Base-by-base conservation (phyloP, 768 basidiomycete genomes). In the Rubroboletus satanas region DNA sequence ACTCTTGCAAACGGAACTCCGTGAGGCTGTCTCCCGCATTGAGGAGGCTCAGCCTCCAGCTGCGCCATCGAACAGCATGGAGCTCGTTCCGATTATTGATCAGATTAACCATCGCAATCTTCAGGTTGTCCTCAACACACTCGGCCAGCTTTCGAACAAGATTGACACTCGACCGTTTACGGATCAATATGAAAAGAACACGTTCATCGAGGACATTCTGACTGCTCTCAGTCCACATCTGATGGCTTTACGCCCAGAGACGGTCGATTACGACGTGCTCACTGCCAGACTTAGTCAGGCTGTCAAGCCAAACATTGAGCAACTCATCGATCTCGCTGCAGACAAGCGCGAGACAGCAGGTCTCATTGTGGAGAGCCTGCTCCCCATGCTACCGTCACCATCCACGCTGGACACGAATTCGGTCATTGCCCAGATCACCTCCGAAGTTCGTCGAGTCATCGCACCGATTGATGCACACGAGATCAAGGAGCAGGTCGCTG, bases 401-500 rank as follows among this genome's bases (percentile, higher is more conserved):
- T 46, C 69, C 7, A 63, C 76, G 28, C 39, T 78, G 33, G 84
- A 92, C 62, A 77, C 78, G 1, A 79, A 83, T 45, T 74, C 77
- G 3, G 71, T 92, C 46, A 77, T 82, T 8, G 66, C 77, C 26
- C 76, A 88, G 57, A 74, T 93, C 47, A 81, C 81, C 5, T 72
- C 80, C 2, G 91, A 92, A 69, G 79, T 93, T 39, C 81, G 85
- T 49, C 79, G 80, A 23, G 80, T 84, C 28, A 84, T 89, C 55
- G 85, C 83, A 0, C 87, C 87, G 0, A 80, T 93, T 23, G 91
- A 93, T 63, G 83, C 88, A 0, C 88, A 91, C 61, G 87, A 88
- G 67, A 88, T 93, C 66, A 91, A 90, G 74, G 91, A 93, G 64
- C 88, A 90, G 63, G 90, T 93, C 0, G 88, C 91, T 2, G 91